Percentiles rank a stretch among this genome's conserved stretches.
These are phyloP conservation scores for Blepharisma stoltei DNA, from an alignment of 73 alveolate genomes.

Conservation along the genomic window DNA sequence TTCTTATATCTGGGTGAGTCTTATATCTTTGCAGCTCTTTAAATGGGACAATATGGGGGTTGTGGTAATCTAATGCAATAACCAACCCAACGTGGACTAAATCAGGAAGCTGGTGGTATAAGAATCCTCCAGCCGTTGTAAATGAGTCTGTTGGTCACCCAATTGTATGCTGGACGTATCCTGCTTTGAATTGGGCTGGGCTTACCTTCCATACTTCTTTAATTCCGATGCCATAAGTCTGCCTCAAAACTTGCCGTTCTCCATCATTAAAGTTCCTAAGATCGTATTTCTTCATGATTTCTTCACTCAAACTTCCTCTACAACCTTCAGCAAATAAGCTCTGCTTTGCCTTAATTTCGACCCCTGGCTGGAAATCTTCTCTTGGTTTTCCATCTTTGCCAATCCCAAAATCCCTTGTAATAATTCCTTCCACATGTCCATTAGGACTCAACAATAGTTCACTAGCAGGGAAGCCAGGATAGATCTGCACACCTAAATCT, in stretches of 20 bases:
- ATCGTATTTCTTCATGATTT: conserved; percentile 54
- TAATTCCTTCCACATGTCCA: conserved; percentile 82
- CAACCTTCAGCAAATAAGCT: conserved; percentile 94
- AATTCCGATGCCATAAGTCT: conserved; percentile 86
- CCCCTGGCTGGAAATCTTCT: conserved; percentile 57
- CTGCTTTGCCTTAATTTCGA: conserved; percentile 75
- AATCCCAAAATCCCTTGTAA: conserved; percentile 81
- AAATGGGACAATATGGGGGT: conserved; percentile 68
- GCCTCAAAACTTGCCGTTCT: conserved; percentile 47
- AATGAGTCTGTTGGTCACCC: conserved; percentile 87
- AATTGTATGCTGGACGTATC: conserved; percentile 87
- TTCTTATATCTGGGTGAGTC: conserved; percentile 69
- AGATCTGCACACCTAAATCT: conserved; percentile 86
- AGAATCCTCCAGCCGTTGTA: conserved; percentile 91
- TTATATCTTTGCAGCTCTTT: conserved; percentile 75
- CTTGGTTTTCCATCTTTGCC: conserved; percentile 77
- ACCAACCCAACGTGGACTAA: conserved; percentile 78
- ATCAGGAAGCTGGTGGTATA: conserved; percentile 69
- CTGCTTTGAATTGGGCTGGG: conserved; percentile 55
- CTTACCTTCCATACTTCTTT: conserved; percentile 89
- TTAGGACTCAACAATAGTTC: conserved; percentile 44
- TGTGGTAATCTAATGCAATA: conserved; percentile 88
- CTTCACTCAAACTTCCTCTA: conserved; percentile 85
- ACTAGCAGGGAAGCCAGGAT: conserved; percentile 65
- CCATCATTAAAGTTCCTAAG: conserved; percentile 35